Percentiles rank a stretch among this genome's conserved stretches.
Evolutionary conservation across 139 green algal species (phyloP).

Genomic region (Chlorella ohadii): DNA sequence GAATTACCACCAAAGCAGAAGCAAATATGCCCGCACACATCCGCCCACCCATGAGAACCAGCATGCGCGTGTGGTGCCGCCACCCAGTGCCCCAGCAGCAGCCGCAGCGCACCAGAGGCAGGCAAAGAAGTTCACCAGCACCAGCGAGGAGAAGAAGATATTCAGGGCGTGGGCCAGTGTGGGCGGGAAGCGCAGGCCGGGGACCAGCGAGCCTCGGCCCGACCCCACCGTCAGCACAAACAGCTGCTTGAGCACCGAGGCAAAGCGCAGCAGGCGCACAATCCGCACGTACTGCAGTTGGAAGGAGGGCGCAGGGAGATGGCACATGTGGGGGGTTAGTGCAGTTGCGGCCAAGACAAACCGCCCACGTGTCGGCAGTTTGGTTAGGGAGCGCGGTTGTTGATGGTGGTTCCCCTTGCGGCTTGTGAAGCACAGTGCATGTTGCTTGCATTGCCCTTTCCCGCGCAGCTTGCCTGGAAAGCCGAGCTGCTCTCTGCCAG

Average conservation of each 20-base stretch:
- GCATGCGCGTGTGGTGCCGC: too few relatives aligned
- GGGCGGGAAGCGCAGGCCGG: neutral
- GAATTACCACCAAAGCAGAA: too few relatives aligned
- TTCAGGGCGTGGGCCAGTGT: neutral
- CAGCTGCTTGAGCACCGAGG: constrained; percentile 4
- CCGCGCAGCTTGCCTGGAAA: constrained; percentile 20
- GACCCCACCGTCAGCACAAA: neutral
- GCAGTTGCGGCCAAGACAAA: too few relatives aligned
- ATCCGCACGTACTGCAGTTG: constrained; percentile 10
- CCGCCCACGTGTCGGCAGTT: too few relatives aligned
- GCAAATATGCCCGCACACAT: too few relatives aligned
- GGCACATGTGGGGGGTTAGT: too few relatives aligned
- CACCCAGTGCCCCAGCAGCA: neutral
- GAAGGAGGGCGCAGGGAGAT: neutral
- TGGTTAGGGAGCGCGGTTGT: too few relatives aligned
- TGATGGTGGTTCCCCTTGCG: too few relatives aligned
- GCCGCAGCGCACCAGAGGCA: constrained; percentile 22
- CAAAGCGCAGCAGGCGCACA: constrained; percentile 30
- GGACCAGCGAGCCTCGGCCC: neutral
- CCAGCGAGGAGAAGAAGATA: neutral
- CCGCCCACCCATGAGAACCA: too few relatives aligned
- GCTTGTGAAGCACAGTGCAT: too few relatives aligned
- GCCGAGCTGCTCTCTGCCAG: neutral
- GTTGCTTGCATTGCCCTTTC: too few relatives aligned
- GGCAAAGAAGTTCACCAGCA: constrained; percentile 17